Evolutionary conservation across 768 basidiomycete species (phyloP).

Genomic region (Dentipellis sp.): DNA sequence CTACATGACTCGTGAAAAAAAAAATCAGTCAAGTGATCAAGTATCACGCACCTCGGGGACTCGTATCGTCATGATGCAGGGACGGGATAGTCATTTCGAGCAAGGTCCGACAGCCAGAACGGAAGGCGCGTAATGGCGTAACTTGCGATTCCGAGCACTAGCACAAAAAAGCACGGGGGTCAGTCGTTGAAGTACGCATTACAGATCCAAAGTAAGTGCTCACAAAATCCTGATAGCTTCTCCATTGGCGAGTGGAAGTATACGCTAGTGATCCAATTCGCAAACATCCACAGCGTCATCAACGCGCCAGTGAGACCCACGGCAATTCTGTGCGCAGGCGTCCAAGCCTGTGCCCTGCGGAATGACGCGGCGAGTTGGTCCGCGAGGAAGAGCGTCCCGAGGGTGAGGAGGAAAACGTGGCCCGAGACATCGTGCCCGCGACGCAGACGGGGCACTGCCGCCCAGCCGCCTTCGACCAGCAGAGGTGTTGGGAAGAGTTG

Average conservation of each 20-base stretch:
- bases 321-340: conserved; percentile 37
- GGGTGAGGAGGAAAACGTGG: conserved; percentile 83
- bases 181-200: too few relatives aligned
- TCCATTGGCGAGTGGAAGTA: conserved; percentile 89
- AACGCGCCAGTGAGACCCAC: conserved; percentile 36
- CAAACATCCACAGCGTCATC: conserved; percentile 61
- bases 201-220: conserved; percentile 23
- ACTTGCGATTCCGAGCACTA: conserved; percentile 30
- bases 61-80: too few relatives aligned
- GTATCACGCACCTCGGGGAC: too few relatives aligned
- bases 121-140: conserved; percentile 25
- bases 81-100: too few relatives aligned
- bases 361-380: conserved; percentile 63
- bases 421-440: conserved; percentile 91
- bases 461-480: conserved; percentile 32
- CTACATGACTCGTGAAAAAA: too few relatives aligned
- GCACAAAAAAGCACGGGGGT: conserved; percentile 4
- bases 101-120: background rate
- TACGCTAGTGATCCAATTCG: conserved; percentile 69
- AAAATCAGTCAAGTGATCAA: too few relatives aligned
- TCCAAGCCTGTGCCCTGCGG: conserved; percentile 23
- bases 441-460: conserved; percentile 48
- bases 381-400: conserved; percentile 68
- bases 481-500: conserved; percentile 42
- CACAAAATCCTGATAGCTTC: conserved; percentile 80